Evolutionary conservation across 371 early-diverging fungal genomes (phyloP).

Genomic region (Mortierella sp.): DNA sequence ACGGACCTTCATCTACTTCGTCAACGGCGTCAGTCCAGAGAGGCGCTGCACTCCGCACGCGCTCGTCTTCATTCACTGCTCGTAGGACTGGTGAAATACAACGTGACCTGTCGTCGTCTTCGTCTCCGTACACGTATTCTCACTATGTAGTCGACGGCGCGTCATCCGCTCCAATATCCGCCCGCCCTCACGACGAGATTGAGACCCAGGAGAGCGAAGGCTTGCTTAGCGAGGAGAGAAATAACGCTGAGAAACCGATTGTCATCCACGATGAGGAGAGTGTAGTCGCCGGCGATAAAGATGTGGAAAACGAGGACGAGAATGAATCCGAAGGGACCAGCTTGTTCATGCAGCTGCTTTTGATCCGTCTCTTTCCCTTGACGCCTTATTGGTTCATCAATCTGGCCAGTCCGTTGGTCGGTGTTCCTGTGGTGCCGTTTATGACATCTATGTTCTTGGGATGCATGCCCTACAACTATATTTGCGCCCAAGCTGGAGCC

Average conservation of each 20-base stretch:
- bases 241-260: neutral
- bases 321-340: slow-evolving; percentile 40
- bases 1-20: neutral
- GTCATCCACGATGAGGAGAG: neutral
- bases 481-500: slow-evolving; percentile 55
- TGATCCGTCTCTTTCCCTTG: slow-evolving; percentile 56
- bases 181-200: slow-evolving; percentile 10
- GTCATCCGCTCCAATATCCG: neutral
- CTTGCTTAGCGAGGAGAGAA: slow-evolving; percentile 21
- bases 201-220: slow-evolving; percentile 33
- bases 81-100: slow-evolving; percentile 21
- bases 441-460: slow-evolving; percentile 57
- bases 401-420: slow-evolving; percentile 55
- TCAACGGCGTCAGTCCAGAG: slow-evolving; percentile 4
- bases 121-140: slow-evolving; percentile 5
- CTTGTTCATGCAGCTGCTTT: slow-evolving; percentile 52
- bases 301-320: slow-evolving; percentile 28
- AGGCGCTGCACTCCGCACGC: slow-evolving; percentile 29
- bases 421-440: slow-evolving; percentile 52
- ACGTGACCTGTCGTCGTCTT: slow-evolving; percentile 8
- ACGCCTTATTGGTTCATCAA: slow-evolving; percentile 59
- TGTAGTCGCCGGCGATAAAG: neutral
- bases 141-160: neutral
- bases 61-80: slow-evolving; percentile 36
- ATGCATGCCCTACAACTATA: slow-evolving; percentile 56